Evolutionary conservation across 257 asterid species (phyloP).

Genomic region (Coffea canephora): DNA sequence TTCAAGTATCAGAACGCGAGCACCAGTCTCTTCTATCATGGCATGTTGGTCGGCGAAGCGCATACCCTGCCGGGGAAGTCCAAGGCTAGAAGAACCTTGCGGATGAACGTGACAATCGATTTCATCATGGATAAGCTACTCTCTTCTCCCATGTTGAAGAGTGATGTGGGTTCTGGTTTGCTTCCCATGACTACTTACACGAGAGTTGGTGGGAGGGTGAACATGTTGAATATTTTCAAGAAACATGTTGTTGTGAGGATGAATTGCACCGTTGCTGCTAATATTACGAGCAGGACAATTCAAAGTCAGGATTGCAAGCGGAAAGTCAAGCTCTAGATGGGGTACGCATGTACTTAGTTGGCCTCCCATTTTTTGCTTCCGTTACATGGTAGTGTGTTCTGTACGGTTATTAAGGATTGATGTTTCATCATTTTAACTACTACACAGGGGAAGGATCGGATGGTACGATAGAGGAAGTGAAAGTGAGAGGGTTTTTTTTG

Average conservation of each 20-base stretch:
- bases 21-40: constrained; percentile 55
- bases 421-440: neutral
- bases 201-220: constrained; percentile 63
- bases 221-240: constrained; percentile 36
- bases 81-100: constrained; percentile 59
- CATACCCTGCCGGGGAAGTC: constrained; percentile 74
- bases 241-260: constrained; percentile 63
- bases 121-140: constrained; percentile 52
- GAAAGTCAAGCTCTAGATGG: constrained; percentile 47
- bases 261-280: constrained; percentile 62
- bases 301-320: constrained; percentile 57
- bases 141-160: constrained; percentile 38
- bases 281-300: constrained; percentile 46
- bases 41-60: constrained; percentile 63
- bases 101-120: constrained; percentile 74
- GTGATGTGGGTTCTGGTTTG: constrained; percentile 49
- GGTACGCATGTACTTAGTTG: neutral
- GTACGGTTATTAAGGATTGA: neutral
- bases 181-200: constrained; percentile 52
- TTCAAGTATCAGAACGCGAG: constrained; percentile 67
- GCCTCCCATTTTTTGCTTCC: neutral
- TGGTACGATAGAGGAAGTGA: no score
- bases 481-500: no score
- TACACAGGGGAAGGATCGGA: no score
- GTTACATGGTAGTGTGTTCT: neutral